Conservation (phyloP, 2,329 filamentous ascomycete genomes). For the Coniochaeta prunicola region DNA sequence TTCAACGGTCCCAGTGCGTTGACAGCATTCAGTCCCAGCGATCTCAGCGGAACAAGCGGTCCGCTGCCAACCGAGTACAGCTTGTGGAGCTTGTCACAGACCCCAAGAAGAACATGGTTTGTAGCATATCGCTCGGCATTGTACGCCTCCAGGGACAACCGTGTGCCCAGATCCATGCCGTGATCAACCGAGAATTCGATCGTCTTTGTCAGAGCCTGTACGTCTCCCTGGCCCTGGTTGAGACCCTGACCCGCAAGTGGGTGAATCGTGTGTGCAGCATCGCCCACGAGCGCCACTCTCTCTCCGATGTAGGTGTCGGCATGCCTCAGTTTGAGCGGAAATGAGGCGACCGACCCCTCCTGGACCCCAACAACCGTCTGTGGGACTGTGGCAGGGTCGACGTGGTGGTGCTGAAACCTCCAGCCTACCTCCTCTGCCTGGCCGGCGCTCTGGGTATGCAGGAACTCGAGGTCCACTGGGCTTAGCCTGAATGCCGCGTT, state of each 20-base stretch:
- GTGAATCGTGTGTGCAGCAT: constrained; percentile 92
- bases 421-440: constrained; percentile 76
- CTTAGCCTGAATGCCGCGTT: constrained; percentile 87
- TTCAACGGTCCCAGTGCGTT: constrained; percentile 72
- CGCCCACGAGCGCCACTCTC: constrained; percentile 84
- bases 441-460: constrained; percentile 56
- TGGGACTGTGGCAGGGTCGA: constrained; percentile 50
- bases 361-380: constrained; percentile 65
- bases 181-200: constrained; percentile 72
- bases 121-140: constrained; percentile 71
- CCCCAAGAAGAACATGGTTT: constrained; percentile 73
- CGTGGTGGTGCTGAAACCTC: constrained; percentile 65
- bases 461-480: constrained; percentile 72
- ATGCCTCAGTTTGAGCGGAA: constrained; percentile 85
- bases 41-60: constrained; percentile 73
- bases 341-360: constrained; percentile 73
- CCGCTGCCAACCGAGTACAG: constrained; percentile 76
- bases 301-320: constrained; percentile 90
- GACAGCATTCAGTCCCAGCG: constrained; percentile 68
- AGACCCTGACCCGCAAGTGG: constrained; percentile 91
- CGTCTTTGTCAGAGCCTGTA: constrained; percentile 66
- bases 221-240: constrained; percentile 88
- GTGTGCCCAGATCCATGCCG: constrained; percentile 79
- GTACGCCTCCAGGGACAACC: constrained; percentile 75
- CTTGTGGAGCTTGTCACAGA: constrained; percentile 87